Conservation (phyloP, 164 flowering plant species). For the Euptelea pleiosperma region DNA sequence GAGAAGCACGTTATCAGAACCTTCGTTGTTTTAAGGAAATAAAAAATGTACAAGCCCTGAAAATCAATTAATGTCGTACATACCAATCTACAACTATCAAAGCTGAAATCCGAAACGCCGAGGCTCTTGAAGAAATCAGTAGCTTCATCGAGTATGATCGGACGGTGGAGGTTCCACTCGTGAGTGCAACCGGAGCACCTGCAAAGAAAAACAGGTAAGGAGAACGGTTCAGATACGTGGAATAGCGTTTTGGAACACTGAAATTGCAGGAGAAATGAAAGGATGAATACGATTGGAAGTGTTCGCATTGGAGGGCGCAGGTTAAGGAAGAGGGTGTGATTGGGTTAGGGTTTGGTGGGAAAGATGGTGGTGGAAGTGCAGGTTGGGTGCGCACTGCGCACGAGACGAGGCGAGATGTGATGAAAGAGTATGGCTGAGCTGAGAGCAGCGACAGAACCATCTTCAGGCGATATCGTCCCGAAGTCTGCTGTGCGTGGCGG, state of each 20-base stretch:
- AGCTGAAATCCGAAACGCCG: constrained; percentile 62
- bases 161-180: constrained; percentile 71
- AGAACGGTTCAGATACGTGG: not conserved
- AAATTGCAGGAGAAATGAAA: constrained; percentile 1
- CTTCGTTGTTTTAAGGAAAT: not conserved
- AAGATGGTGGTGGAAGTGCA: constrained; percentile 18
- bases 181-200: constrained; percentile 93
- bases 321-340: constrained; percentile 29
- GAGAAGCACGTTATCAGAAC: constrained; percentile 6
- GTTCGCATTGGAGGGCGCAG: constrained; percentile 78
- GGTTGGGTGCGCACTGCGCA: constrained; percentile 11
- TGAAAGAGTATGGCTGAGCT: constrained; percentile 10
- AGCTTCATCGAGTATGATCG: constrained; percentile 57
- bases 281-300: constrained; percentile 67
- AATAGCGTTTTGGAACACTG: not conserved
- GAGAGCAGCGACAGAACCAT: constrained; percentile 9
- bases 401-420: constrained; percentile 29
- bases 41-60: not conserved
- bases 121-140: constrained; percentile 48
- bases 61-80: not conserved
- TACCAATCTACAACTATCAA: constrained; percentile 70
- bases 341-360: constrained; percentile 21
- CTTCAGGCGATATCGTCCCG: too few species aligned
- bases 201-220: constrained; percentile 7
- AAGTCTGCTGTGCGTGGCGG: too few species aligned